phyloP scores from a whole-genome alignment of 2,329 filamentous ascomycete species.

The Pseudocercospora eumusae region DNA sequence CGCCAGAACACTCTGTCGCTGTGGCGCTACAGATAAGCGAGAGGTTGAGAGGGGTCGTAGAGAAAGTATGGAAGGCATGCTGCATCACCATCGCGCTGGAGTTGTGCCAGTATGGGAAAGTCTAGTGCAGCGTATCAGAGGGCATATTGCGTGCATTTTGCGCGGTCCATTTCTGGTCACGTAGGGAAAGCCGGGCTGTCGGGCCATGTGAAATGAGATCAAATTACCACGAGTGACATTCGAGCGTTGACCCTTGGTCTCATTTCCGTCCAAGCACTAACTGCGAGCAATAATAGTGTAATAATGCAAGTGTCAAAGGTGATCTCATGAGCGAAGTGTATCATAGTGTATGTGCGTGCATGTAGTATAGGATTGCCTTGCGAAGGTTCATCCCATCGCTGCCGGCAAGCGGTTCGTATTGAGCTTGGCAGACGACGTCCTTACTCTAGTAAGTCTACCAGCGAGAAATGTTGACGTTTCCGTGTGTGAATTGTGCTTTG shows the following conservation, averaged over 20 bases:
- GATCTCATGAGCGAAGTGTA: neutral
- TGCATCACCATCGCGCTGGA: constrained; percentile 23
- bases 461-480: constrained; percentile 5
- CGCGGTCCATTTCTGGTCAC: constrained; percentile 12
- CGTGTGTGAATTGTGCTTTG: neutral
- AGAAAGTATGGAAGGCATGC: constrained; percentile 20
- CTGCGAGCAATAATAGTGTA: neutral
- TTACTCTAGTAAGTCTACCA: neutral
- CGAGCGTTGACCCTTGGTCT: constrained; percentile 2
- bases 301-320: neutral
- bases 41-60: constrained; percentile 14
- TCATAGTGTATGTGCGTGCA: neutral
- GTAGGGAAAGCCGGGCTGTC: constrained; percentile 16
- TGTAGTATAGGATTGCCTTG: constrained; percentile 1
- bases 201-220: constrained; percentile 15
- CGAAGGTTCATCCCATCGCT: constrained; percentile 7
- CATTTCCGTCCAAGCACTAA: constrained; percentile 10
- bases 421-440: constrained; percentile 5
- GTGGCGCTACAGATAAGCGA: constrained; percentile 88
- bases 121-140: constrained; percentile 12
- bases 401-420: constrained; percentile 9
- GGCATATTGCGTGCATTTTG: constrained; percentile 12
- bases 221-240: constrained; percentile 8
- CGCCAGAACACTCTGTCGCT: constrained; percentile 98
- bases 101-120: constrained; percentile 27